These are phyloP conservation scores for Solanum stenotomum DNA, from an alignment of 257 asterid genomes.

Conservation along the genomic window DNA sequence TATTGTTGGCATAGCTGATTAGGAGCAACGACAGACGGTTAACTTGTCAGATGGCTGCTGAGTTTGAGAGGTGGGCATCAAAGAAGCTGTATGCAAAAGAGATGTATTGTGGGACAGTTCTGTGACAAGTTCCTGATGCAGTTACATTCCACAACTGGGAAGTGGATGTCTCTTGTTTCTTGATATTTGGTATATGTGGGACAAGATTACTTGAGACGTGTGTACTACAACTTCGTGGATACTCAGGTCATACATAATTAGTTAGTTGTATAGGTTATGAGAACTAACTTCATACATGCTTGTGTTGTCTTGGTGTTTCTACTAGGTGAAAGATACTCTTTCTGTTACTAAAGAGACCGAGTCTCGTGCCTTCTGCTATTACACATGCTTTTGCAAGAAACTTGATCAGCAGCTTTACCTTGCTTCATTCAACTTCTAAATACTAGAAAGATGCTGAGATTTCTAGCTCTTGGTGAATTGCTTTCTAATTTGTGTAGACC, in stretches of 20 bases:
- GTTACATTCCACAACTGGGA: neutral
- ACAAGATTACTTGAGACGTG: neutral
- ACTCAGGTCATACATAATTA: neutral
- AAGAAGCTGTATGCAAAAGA: neutral
- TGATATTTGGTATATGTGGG: neutral
- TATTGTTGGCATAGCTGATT: neutral
- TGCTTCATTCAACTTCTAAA: neutral
- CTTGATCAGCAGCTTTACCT: neutral
- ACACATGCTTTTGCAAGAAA: neutral
- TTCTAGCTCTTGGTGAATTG: neutral
- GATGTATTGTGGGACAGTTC: neutral
- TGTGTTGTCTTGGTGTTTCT: neutral
- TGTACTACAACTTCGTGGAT: neutral
- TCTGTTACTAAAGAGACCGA: neutral
- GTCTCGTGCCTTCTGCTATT: neutral
- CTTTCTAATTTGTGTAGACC: neutral
- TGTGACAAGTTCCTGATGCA: neutral
- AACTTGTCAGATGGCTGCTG: neutral
- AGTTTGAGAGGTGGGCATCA: neutral
- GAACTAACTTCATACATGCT: neutral
- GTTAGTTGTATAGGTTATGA: neutral
- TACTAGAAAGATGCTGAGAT: neutral
- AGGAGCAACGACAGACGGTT: neutral
- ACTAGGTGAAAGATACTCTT: neutral
- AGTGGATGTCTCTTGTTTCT: neutral